Percentiles rank a stretch among this genome's conserved stretches.
phyloP scores from a whole-genome alignment of 2,329 filamentous ascomycete genomes.

The Colletotrichum zoysiae region DNA sequence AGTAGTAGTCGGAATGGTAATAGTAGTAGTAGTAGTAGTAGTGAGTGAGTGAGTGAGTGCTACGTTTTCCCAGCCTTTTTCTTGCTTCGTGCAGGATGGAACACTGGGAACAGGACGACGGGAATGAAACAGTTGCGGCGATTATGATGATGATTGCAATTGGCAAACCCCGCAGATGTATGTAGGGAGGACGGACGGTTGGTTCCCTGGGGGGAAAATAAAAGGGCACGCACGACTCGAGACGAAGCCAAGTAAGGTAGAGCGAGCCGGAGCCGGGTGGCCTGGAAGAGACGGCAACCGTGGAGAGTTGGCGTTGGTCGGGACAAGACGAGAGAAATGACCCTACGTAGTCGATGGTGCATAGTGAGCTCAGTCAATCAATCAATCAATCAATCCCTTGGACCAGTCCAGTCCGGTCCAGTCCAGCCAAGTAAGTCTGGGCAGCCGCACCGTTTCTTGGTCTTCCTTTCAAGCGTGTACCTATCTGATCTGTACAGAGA shows the following conservation, averaged over 20 bases:
- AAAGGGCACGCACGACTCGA: not conserved
- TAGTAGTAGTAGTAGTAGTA: no score
- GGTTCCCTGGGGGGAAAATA: not conserved
- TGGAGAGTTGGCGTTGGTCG: constrained; percentile 14
- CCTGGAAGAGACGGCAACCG: constrained; percentile 17
- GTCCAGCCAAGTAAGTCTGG: not conserved
- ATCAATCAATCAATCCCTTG: constrained; percentile 1
- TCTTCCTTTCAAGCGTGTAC: not conserved
- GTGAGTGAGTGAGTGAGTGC: not conserved
- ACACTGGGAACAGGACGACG: not conserved
- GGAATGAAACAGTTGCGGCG: not conserved
- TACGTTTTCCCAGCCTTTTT: not conserved
- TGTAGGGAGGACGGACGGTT: constrained; percentile 10
- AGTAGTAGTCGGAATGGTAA: no score
- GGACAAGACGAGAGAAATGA: not conserved
- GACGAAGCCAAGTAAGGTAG: constrained; percentile 4
- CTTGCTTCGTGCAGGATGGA: no score
- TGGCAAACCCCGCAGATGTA: not conserved
- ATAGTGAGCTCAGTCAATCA: not conserved
- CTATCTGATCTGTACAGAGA: no score
- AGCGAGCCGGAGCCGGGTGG: not conserved
- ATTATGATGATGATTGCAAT: not conserved
- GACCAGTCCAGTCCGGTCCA: not conserved
- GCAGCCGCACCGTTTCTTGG: not conserved
- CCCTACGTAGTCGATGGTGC: constrained; percentile 1